Conservation (phyloP, 371 early-diverging fungal species). For the Mucor saturninus region DNA sequence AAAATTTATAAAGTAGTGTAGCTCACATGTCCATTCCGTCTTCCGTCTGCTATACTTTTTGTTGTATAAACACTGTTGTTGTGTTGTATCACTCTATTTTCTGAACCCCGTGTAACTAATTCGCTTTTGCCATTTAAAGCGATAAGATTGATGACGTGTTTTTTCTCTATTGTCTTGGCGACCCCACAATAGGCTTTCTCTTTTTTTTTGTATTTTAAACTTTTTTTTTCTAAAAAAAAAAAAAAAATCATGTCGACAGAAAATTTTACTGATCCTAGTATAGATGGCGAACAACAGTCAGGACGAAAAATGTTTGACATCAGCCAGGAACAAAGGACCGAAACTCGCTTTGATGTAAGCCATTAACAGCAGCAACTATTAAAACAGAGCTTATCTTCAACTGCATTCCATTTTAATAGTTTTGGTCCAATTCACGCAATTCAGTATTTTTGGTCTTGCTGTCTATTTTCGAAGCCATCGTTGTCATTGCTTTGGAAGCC, state of each 20-base stretch:
- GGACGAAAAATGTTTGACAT: slow-evolving; percentile 34
- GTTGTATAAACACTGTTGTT: not conserved
- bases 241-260: slow-evolving; percentile 22
- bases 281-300: slow-evolving; percentile 21
- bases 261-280: slow-evolving; percentile 14
- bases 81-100: slow-evolving; percentile 3
- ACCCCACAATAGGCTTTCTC: not conserved
- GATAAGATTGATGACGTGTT: not conserved
- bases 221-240: not conserved
- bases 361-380: not conserved
- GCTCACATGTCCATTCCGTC: slow-evolving; percentile 24
- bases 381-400: slow-evolving; percentile 3
- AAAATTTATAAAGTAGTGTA: not conserved
- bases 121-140: slow-evolving; percentile 14
- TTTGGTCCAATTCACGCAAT: slow-evolving; percentile 48
- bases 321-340: slow-evolving; percentile 21
- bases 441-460: slow-evolving; percentile 50
- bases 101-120: slow-evolving; percentile 7
- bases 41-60: slow-evolving; percentile 13
- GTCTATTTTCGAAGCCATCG: slow-evolving; percentile 63
- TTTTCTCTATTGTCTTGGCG: too few relatives aligned
- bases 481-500: slow-evolving; percentile 74
- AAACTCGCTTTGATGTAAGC: slow-evolving; percentile 25
- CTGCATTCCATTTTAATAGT: slow-evolving; percentile 14
- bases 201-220: not conserved